phyloP scores from a whole-genome alignment of 495 filamentous ascomycete species.

The Xylaria nigripes region DNA sequence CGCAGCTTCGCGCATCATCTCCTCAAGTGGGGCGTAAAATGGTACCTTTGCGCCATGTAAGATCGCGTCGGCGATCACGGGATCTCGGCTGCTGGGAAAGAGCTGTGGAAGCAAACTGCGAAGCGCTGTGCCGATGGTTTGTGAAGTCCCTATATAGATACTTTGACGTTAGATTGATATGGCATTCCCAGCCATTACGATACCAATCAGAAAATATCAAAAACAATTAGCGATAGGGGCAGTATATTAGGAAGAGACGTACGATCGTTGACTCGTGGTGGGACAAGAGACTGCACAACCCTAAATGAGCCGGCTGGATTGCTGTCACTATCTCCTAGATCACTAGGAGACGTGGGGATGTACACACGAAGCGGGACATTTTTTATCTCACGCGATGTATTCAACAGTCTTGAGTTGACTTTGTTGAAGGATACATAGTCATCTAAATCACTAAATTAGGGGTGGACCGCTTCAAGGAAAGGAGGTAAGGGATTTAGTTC shows the following conservation, averaged over 20 bases:
- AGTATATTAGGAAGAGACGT: slow-evolving; percentile 12
- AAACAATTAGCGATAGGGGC: neutral
- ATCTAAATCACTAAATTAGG: slow-evolving; percentile 39
- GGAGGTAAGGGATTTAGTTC: neutral
- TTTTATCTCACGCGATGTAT: slow-evolving; percentile 62
- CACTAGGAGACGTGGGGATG: slow-evolving; percentile 59
- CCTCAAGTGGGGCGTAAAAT: slow-evolving; percentile 73
- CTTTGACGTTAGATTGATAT: neutral
- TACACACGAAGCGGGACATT: slow-evolving; percentile 84
- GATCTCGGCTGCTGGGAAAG: slow-evolving; percentile 78
- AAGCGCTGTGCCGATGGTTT: slow-evolving; percentile 78
- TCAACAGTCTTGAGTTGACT: slow-evolving; percentile 71
- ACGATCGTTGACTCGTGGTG: slow-evolving; percentile 38
- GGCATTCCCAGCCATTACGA: neutral
- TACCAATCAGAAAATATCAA: neutral
- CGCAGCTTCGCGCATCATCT: slow-evolving; percentile 68
- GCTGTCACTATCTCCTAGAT: slow-evolving; percentile 27
- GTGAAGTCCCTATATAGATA: slow-evolving; percentile 34
- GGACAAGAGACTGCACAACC: slow-evolving; percentile 61
- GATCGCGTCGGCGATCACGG: slow-evolving; percentile 84
- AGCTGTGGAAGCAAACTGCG: slow-evolving; percentile 67
- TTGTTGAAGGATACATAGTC: slow-evolving; percentile 63
- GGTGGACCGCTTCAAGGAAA: neutral
- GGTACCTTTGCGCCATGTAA: slow-evolving; percentile 83
- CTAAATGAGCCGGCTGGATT: slow-evolving; percentile 45